A percentile compares a stretch with the other conserved stretches of the same genome.
These are phyloP conservation scores for Trichoderma hamatum DNA, from an alignment of 2,329 filamentous ascomycete species.

Conservation along the genomic window DNA sequence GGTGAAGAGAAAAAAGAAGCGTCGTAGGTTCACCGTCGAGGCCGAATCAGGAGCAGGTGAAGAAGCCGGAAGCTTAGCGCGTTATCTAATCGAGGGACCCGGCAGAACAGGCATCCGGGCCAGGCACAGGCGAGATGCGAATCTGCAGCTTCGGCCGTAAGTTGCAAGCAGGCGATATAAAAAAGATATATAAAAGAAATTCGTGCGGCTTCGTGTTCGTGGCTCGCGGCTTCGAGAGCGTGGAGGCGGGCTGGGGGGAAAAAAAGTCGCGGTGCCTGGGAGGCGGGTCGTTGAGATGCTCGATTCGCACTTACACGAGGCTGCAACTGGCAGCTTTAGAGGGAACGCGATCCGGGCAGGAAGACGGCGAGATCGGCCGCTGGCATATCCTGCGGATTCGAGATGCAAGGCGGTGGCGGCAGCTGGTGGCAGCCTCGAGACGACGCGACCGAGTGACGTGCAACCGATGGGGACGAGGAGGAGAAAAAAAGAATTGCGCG, in stretches of 20 bases:
- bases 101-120: conserved; percentile 26
- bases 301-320: conserved; percentile 40
- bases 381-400: not conserved
- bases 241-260: not conserved
- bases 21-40: conserved; percentile 5
- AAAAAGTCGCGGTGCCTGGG: conserved; percentile 30
- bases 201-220: not conserved
- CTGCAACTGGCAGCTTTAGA: conserved; percentile 23
- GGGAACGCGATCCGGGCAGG: conserved; percentile 27
- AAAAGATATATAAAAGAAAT: not conserved
- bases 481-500: conserved; percentile 35
- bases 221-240: not conserved
- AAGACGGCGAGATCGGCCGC: conserved; percentile 7
- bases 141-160: not conserved
- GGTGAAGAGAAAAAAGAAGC: not conserved
- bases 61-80: conserved; percentile 10
- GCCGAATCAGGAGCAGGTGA: conserved; percentile 3
- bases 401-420: conserved; percentile 20
- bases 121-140: not conserved
- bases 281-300: not conserved
- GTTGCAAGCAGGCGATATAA: not conserved
- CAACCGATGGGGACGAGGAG: conserved; percentile 5
- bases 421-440: conserved; percentile 37
- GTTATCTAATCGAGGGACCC: conserved; percentile 19
- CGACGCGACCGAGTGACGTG: conserved; percentile 32